phyloP scores from a whole-genome alignment of 192 early-diverging fungal species.

The Backusella sp. region DNA sequence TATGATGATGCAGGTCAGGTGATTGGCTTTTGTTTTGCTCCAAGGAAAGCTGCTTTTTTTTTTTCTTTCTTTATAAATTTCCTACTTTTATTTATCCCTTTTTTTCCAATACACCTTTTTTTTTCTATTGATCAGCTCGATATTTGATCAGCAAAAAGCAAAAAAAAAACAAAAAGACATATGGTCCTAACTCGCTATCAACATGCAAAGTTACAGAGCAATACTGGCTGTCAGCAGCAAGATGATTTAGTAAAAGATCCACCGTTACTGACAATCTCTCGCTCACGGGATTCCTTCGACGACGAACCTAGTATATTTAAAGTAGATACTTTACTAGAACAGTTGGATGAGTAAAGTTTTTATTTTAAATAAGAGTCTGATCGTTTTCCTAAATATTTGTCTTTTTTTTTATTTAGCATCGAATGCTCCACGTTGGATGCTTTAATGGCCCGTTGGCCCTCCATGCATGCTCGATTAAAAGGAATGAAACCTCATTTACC shows the following conservation, averaged over 20 bases:
- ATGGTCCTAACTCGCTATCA: conserved; percentile 30
- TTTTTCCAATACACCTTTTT: no score
- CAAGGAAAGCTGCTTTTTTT: no score
- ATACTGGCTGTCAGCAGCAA: conserved; percentile 1
- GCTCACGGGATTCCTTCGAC: conserved; percentile 15
- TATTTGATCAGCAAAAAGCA: background rate
- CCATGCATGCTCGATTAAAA: conserved; percentile 31
- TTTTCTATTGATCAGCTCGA: no score
- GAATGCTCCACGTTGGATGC: conserved; percentile 35
- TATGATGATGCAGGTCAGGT: no score
- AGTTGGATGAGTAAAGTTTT: conserved; percentile 34
- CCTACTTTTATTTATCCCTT: no score
- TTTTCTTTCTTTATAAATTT: no score
- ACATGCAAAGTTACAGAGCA: conserved; percentile 5
- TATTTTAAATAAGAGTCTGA: background rate
- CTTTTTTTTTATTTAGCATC: conserved; percentile 9
- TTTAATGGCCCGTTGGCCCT: conserved; percentile 39
- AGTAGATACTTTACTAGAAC: conserved; percentile 32
- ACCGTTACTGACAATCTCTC: conserved; percentile 22
- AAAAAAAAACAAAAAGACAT: conserved; percentile 1
- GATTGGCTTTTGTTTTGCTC: no score
- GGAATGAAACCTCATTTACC: conserved; percentile 34
- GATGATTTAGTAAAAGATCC: conserved; percentile 18
- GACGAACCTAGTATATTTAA: conserved; percentile 17
- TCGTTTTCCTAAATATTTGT: background rate